Evolutionary conservation across 768 basidiomycete species (phyloP).

Genomic region (Phlebiopsis gigantea): DNA sequence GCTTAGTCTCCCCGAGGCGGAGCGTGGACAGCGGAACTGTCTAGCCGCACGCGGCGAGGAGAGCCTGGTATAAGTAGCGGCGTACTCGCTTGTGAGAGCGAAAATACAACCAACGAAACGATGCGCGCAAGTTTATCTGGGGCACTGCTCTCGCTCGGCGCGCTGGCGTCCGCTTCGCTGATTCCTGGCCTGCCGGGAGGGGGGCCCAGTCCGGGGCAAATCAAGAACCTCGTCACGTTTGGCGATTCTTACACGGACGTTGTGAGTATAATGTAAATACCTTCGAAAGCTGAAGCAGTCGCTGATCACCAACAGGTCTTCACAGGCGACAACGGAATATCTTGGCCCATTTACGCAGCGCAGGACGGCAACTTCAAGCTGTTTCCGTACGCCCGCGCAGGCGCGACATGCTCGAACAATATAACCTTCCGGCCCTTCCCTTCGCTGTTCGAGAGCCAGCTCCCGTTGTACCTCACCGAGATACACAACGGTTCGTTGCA

Average conservation of each 20-base stretch:
- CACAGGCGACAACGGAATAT: conserved; percentile 32
- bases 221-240: conserved; percentile 61
- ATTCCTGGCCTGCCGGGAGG: no score
- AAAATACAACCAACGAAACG: no score
- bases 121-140: no score
- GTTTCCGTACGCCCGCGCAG: conserved; percentile 50
- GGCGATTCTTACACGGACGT: conserved; percentile 62
- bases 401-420: conserved; percentile 56
- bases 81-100: no score
- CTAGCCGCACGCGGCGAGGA: no score
- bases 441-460: conserved; percentile 46
- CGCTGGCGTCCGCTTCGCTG: no score
- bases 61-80: no score
- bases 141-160: no score
- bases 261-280: conserved; percentile 4
- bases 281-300: background rate
- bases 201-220: conserved; percentile 33
- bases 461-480: conserved; percentile 43
- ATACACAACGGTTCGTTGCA: conserved; percentile 26
- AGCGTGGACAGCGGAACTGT: no score
- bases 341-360: conserved; percentile 56
- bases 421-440: conserved; percentile 53
- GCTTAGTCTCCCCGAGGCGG: no score
- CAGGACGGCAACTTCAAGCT: conserved; percentile 46
- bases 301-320: background rate